These are phyloP conservation scores for Sporothrix inflata DNA, from an alignment of 2,329 filamentous ascomycete species.

Conservation along the genomic window DNA sequence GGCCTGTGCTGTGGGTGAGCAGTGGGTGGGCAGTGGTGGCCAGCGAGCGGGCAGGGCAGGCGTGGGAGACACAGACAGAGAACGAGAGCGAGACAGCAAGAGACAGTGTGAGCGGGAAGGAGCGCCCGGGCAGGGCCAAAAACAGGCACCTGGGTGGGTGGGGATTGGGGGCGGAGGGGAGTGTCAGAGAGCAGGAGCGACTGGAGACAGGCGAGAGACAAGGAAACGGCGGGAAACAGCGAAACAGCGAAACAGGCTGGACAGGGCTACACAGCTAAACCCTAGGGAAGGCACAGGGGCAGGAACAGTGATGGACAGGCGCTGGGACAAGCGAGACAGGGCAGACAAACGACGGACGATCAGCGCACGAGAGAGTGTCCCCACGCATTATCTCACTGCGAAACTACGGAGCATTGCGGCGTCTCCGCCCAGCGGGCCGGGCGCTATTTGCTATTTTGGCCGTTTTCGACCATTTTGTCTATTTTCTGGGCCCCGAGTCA, in stretches of 20 bases:
- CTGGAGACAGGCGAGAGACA: constrained; percentile 3
- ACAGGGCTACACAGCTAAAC: constrained; percentile 14
- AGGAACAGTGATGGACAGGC: neutral
- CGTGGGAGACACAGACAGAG: neutral
- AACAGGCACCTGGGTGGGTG: constrained; percentile 19
- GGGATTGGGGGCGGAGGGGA: neutral
- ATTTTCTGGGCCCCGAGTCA: constrained; percentile 3
- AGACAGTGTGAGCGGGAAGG: constrained; percentile 23
- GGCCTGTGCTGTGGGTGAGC: neutral
- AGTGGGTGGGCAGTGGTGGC: neutral
- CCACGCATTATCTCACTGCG: constrained; percentile 6
- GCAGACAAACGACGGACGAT: constrained; percentile 7
- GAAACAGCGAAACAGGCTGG: neutral
- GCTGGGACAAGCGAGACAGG: constrained; percentile 5
- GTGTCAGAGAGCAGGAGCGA: neutral
- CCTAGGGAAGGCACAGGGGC: neutral
- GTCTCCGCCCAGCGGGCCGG: constrained; percentile 13
- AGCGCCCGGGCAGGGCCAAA: constrained; percentile 13
- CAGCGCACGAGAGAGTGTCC: neutral
- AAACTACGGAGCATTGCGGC: neutral
- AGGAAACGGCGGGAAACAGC: constrained; percentile 12
- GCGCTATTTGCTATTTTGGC: constrained; percentile 17
- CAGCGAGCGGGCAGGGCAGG: neutral
- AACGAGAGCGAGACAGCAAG: neutral
- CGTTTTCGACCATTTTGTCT: neutral